Evolutionary conservation across 1,284 basidiomycete species (phyloP).

Genomic region (Austropuccinia psidii): DNA sequence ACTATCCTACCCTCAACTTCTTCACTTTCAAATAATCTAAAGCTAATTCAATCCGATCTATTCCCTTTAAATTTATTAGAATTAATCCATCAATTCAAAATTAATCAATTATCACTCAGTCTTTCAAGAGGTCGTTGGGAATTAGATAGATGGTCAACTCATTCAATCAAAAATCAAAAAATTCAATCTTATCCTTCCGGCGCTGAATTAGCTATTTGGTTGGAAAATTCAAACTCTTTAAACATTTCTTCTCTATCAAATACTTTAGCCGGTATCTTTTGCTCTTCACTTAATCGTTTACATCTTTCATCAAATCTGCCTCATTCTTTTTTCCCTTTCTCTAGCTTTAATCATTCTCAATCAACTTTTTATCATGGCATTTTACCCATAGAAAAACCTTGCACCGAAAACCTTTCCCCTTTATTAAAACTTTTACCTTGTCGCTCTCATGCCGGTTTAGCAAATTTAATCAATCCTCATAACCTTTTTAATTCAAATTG

Average conservation of each 20-base stretch:
- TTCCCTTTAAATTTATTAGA: conserved; percentile 79
- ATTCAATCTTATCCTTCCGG: conserved; percentile 21
- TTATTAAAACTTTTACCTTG: conserved; percentile 91
- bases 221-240: conserved; percentile 12
- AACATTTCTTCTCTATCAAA: conserved; percentile 66
- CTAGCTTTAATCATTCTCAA: conserved; percentile 38
- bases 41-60: conserved; percentile 46
- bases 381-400: conserved; percentile 73
- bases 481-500: conserved; percentile 76
- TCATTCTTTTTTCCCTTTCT: conserved; percentile 38
- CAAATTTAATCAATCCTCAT: conserved; percentile 74
- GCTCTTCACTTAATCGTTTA: conserved; percentile 70
- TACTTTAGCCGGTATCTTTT: conserved; percentile 84
- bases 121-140: conserved; percentile 40
- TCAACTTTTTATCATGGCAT: conserved; percentile 48
- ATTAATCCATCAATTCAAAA: conserved; percentile 70
- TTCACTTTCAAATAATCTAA: not conserved
- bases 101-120: conserved; percentile 73
- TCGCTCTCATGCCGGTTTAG: conserved; percentile 82
- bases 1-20: conserved; percentile 17
- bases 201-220: not conserved
- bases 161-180: not conserved
- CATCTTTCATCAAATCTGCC: conserved; percentile 37
- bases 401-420: conserved; percentile 93
- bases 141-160: conserved; percentile 36